Evolutionary conservation across 106 monocot species (phyloP), one percentile per base, ranked within the genome.

Genomic region (Posidonia australis): DNA sequence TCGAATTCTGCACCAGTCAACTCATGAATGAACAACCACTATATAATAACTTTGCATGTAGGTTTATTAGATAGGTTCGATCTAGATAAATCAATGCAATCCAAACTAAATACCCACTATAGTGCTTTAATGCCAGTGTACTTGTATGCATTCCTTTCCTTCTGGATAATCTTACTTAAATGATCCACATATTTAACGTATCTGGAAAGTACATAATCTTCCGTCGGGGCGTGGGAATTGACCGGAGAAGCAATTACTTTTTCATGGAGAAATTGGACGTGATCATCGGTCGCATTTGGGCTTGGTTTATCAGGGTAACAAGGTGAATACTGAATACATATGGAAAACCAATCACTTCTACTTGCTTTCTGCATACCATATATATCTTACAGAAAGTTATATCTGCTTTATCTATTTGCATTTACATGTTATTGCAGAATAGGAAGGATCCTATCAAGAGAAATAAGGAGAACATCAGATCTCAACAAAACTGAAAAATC

Each of bases 181-280:
- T 29, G 5, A 36, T 36, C 5, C 24, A 62, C 43, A 25, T 65
- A 11, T 10, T 57, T 44, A 49, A 25, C 14, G 44, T 54, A 30
- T 32, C 27, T 49, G 12, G 31, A 32, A 69, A 94, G 93, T 94
- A 82, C 59, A 58, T 94, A 54, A 84, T 85, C 23, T 94, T 94
- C 51, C 81, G 89, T 9, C 83, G 64, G 93, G 93, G 14, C n/a
- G 84, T 84, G 70, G 93, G 93, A 44, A 64, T 83, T 56, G 93
- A 94, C 60, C 63, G 53, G 28, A 89, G 81, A 67, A 82, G 81
- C 14, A 82, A 82, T 68, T 79, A 66, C 67, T 94, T 94, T 63
- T 46, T 94, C 42, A 81, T 86, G 78, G 81, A 81, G 62, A 94
- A 94, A 70, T 19, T 94, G 44, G 79, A 94, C 78, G 72, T 82